Base-by-base conservation (phyloP, 257 asterid genomes). In the Solanum phureja region DNA sequence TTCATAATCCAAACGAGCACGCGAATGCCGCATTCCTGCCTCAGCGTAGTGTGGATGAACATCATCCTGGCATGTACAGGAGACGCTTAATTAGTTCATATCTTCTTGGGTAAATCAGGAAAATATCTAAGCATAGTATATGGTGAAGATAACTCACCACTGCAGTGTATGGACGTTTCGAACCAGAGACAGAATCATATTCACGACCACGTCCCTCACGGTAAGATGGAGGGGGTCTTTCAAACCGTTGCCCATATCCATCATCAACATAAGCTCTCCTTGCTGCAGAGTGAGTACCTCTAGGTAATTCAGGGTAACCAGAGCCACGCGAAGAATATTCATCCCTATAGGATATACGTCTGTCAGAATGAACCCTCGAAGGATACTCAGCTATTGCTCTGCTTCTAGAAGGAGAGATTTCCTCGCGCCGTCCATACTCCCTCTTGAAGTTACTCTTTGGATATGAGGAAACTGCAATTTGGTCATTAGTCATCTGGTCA, bases 1-100 rank as follows among this genome's bases (percentile, higher is more conserved):
- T 81, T 96, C 99, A 89, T 96, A 97, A 87, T 95, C 98, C 87
- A 95, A 84, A 85, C 98, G 98, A 87, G 99, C 94, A 90, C 99
- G 98, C 76, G 98, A 93, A 87, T 93, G 96, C 87, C 98, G 98
- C 86, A 90, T 91, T 77, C 98, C 98, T 27, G 95, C 52, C 83
- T 96, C 99, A 52, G 92, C 40, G 90, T 95, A 97, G 60, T 95
- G 98, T 11, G 95, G 95, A 90, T 98, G 98, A 85, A 87, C 94
- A 66, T 95, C 98, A 81, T 96, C 99, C 99, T 97, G 71, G 62
- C 90, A 46, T 58, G 92, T 27, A 89, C 23, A 42, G 52, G 52
- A 86, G 87, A 90, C 33, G 87, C 37, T 68, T 88, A 74, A 38
- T 62, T 11, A 89, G 87, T 89, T 88, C n/a, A 64, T 56, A 35